These are phyloP conservation scores for Pelargonium citronellum DNA, from an alignment of 441 rosid genomes.

Conservation along the genomic window DNA sequence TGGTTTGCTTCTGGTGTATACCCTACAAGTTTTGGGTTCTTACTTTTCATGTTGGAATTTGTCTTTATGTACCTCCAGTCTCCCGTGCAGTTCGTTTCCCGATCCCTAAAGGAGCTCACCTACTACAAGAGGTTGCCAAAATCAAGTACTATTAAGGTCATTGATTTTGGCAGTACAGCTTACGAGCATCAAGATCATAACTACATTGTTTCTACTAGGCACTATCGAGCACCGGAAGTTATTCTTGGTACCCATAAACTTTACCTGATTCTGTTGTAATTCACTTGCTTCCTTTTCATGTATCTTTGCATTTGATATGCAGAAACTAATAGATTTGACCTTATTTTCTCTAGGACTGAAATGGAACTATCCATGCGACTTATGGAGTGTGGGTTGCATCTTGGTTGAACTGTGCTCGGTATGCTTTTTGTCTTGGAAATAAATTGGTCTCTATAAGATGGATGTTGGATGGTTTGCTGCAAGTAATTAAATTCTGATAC, in stretches of 20 bases:
- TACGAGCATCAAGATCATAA: background rate
- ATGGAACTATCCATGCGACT: slow-evolving; percentile 81
- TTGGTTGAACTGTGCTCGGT: slow-evolving; percentile 79
- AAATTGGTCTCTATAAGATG: background rate
- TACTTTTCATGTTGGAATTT: background rate
- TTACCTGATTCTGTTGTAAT: background rate
- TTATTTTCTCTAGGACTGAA: slow-evolving; percentile 49
- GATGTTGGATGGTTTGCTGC: background rate
- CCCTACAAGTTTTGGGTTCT: no score
- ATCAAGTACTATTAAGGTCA: slow-evolving; percentile 40
- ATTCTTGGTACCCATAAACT: slow-evolving; percentile 47
- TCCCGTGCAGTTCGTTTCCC: background rate
- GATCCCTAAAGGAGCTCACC: background rate
- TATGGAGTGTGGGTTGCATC: slow-evolving; percentile 83
- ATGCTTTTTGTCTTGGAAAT: slow-evolving; percentile 17
- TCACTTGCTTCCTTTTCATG: background rate
- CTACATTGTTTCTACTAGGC: slow-evolving; percentile 73
- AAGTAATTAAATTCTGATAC: background rate
- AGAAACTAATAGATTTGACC: background rate
- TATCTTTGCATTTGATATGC: background rate
- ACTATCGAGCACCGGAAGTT: slow-evolving; percentile 88
- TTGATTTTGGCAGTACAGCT: background rate
- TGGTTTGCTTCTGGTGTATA: no score
- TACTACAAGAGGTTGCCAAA: slow-evolving; percentile 35
- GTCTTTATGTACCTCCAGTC: slow-evolving; percentile 1